These are phyloP conservation scores for Ganoderma meredithae DNA, from an alignment of 1,284 basidiomycete genomes.

Conservation along the genomic window DNA sequence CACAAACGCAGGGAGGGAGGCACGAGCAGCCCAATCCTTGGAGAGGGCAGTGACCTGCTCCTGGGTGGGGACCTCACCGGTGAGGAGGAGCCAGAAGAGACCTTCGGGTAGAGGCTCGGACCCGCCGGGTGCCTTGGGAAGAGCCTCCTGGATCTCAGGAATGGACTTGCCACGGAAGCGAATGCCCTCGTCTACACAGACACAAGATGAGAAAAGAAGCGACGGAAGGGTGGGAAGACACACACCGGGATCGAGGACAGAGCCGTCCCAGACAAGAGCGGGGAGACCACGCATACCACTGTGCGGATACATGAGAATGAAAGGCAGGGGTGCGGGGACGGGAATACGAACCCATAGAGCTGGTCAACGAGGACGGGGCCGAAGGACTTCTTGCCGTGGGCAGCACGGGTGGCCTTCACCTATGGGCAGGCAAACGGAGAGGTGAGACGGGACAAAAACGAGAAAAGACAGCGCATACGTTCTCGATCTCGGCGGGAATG, in stretches of 20 bases:
- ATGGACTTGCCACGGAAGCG: constrained; percentile 96
- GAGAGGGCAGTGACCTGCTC: constrained; percentile 89
- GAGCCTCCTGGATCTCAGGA: constrained; percentile 84
- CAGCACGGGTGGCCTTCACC: constrained; percentile 86
- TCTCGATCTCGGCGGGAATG: constrained; percentile 89
- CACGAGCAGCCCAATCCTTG: constrained; percentile 92
- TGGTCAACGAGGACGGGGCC: constrained; percentile 93
- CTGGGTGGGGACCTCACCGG: constrained; percentile 90
- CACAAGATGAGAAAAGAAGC: background rate
- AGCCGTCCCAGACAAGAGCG: constrained; percentile 94
- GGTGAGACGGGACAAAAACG: constrained; percentile 8
- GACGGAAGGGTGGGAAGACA: constrained; percentile 11
- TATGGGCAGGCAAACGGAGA: constrained; percentile 38
- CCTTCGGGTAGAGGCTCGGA: constrained; percentile 92
- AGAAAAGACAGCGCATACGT: constrained; percentile 69
- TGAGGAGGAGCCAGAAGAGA: constrained; percentile 96
- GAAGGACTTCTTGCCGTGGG: constrained; percentile 90
- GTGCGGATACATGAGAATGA: constrained; percentile 31
- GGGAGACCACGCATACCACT: constrained; percentile 95
- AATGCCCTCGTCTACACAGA: constrained; percentile 85
- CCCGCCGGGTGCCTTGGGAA: constrained; percentile 91
- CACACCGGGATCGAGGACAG: constrained; percentile 89
- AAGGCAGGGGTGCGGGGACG: constrained; percentile 1
- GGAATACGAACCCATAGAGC: constrained; percentile 73
- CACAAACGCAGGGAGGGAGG: constrained; percentile 89